Evolutionary conservation across 2,329 filamentous ascomycete genomes (phyloP).

Genomic region (Acrocalymma vagum): DNA sequence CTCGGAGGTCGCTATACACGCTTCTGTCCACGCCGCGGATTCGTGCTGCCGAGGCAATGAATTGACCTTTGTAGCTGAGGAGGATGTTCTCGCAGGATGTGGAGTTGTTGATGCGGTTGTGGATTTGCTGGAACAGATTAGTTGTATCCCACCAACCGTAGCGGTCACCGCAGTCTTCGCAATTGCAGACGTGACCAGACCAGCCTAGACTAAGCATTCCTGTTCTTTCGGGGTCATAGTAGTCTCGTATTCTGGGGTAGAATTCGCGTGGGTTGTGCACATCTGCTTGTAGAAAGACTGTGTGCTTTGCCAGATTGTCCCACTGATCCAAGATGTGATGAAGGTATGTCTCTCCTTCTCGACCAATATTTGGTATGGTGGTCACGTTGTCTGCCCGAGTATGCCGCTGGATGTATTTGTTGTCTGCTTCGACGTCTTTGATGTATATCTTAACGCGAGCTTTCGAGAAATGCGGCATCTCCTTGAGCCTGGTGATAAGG

Average conservation of each 20-base stretch:
- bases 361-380: conserved; percentile 48
- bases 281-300: conserved; percentile 58
- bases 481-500: conserved; percentile 23
- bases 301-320: conserved; percentile 54
- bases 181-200: conserved; percentile 47
- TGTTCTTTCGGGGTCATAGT: conserved; percentile 47
- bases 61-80: conserved; percentile 56
- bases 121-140: conserved; percentile 47
- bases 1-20: conserved; percentile 41
- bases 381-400: conserved; percentile 33
- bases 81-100: conserved; percentile 42
- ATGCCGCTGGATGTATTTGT: conserved; percentile 16
- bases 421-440: conserved; percentile 33
- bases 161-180: conserved; percentile 49
- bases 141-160: conserved; percentile 50
- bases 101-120: conserved; percentile 25
- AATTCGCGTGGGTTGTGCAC: conserved; percentile 49
- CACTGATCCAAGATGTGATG: conserved; percentile 55
- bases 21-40: conserved; percentile 44
- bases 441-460: conserved; percentile 37
- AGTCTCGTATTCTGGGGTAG: conserved; percentile 48
- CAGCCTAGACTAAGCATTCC: conserved; percentile 56
- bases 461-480: conserved; percentile 21
- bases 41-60: conserved; percentile 53
- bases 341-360: conserved; percentile 56